Evolutionary conservation across 768 basidiomycete genomes (phyloP), one percentile per base, ranked within the genome.

Genomic region (Suillus decipiens): DNA sequence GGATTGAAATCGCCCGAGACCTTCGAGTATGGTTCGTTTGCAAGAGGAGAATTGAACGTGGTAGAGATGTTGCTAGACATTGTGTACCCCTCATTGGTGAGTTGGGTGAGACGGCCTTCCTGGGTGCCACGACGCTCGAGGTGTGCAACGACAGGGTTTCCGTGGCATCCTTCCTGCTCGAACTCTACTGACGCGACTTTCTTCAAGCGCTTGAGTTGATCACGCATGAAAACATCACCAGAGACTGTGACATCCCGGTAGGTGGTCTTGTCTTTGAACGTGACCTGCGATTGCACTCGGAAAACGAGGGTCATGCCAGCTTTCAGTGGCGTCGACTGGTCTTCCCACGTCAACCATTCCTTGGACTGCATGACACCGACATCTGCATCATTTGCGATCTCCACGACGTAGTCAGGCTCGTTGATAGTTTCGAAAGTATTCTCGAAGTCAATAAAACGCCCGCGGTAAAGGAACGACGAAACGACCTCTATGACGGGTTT

Each of bases 1-100:
- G 97, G 97, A 76, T 99, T 99, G 83, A 94, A 99, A 77, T 99
- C 96, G 51, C 96, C 96, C 0, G 97, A 99, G 55, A 96, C 85
- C 75, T 89, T 87, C 5, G 96, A 98, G 78, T 99, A 99, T 2
- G 95, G 91, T 76, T 96, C 93, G 72, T 99, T 99, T 54, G 93
- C 93, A 51, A 92, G 79, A 31, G 96, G 96, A 4, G 96, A 85
- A 53, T 80, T 87, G 82, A 95, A 96, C 8, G 81, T 75, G 11
- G 89, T 88, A 19, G 83, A 80, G 3, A 84, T 78, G n/a, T 80
- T 73, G 47, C 78, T 86, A 41, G 89, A 87, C 72, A 99, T 81
- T 0, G 89, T 85, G 75, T 99, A 99, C 2, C 95, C 95, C 51
- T 90, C 93, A 63, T 87, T 90, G 43, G 93, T 79, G 58, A 99